phyloP scores from a whole-genome alignment of 2,329 filamentous ascomycete genomes.

The Botrytis porri region DNA sequence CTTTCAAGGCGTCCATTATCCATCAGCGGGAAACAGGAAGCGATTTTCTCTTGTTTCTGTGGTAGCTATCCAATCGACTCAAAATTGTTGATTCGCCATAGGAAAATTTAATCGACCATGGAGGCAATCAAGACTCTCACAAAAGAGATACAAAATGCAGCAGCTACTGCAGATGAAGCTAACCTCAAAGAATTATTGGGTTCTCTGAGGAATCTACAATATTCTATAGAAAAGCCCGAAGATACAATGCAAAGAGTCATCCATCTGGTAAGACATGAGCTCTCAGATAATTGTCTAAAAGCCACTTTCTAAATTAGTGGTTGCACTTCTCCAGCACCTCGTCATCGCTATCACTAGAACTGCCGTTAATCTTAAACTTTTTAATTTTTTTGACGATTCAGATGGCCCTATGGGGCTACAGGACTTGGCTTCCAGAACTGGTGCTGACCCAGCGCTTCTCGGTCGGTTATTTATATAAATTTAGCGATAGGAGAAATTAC shows the following conservation, averaged over 20 bases:
- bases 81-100: rapidly evolving
- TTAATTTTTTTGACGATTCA: background rate
- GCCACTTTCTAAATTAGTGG: background rate
- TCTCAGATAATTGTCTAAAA: background rate
- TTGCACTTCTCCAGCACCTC: background rate
- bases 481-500: background rate
- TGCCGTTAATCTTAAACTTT: background rate
- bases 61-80: background rate
- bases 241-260: constrained; percentile 15
- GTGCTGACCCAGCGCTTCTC: background rate
- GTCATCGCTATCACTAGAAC: background rate
- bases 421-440: background rate
- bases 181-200: background rate
- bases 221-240: constrained; percentile 15
- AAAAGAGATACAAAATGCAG: background rate
- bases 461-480: background rate
- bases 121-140: background rate
- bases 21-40: too few species aligned
- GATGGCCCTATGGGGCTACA: background rate
- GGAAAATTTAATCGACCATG: background rate
- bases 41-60: background rate
- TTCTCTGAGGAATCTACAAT: background rate
- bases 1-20: too few species aligned
- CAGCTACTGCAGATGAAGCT: background rate
- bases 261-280: background rate